Evolutionary conservation across 2,329 filamentous ascomycete species (phyloP).

Genomic region (Colletotrichum caudatum): DNA sequence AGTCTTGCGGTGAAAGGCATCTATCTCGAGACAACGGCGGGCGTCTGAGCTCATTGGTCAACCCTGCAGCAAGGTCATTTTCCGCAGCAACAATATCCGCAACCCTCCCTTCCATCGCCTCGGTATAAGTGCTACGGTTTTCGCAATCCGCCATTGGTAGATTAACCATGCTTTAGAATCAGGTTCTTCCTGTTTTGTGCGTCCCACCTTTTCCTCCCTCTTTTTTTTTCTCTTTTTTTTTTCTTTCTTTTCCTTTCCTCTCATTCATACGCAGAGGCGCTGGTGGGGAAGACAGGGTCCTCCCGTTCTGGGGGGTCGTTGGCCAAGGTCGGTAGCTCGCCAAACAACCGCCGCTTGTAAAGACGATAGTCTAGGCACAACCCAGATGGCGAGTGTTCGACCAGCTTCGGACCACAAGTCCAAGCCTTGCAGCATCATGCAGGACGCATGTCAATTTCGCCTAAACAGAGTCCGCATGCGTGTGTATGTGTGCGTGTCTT

Average conservation of each 20-base stretch:
- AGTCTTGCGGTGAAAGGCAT: conserved; percentile 3
- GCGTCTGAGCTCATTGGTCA: neutral
- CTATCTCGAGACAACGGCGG: neutral
- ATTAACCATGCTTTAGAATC: conserved; percentile 16
- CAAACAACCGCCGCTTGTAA: conserved; percentile 4
- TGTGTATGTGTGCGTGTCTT: conserved; percentile 8
- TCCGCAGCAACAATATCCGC: neutral
- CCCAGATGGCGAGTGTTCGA: neutral
- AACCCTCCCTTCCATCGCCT: conserved; percentile 8
- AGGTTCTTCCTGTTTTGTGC: conserved; percentile 1
- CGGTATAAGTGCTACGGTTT: conserved; percentile 6
- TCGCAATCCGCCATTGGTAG: conserved; percentile 23
- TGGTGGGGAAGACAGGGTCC: conserved; percentile 17
- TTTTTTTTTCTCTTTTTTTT: neutral
- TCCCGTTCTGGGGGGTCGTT: conserved; percentile 5
- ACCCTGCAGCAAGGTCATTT: neutral
- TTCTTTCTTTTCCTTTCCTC: neutral
- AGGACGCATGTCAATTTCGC: conserved; percentile 1
- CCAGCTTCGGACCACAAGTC: neutral
- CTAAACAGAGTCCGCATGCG: neutral
- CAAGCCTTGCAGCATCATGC: conserved; percentile 27
- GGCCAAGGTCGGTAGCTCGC: neutral
- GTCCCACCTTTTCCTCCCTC: neutral
- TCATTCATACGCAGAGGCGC: conserved; percentile 19
- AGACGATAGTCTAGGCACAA: neutral